Evolutionary conservation across 2,329 filamentous ascomycete species (phyloP).

Genomic region (Coniosporium tulheliwenetii): DNA sequence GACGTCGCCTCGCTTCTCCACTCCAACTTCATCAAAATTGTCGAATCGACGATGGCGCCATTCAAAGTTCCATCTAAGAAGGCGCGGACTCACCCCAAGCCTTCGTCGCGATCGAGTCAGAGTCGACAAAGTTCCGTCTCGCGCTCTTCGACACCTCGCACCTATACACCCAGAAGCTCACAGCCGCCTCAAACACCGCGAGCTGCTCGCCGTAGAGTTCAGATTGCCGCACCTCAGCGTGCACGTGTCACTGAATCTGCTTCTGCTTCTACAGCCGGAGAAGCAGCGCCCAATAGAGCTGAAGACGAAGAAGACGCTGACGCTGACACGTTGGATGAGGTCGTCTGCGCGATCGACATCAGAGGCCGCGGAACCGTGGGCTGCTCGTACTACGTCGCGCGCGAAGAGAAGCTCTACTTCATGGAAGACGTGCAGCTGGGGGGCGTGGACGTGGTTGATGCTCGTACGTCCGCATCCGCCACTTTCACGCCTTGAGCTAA

Average conservation of each 20-base stretch:
- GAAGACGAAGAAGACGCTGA: conserved; percentile 18
- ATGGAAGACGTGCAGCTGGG: conserved; percentile 62
- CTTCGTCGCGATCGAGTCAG: background rate
- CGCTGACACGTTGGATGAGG: conserved; percentile 42
- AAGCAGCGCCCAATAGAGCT: background rate
- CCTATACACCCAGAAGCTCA: background rate
- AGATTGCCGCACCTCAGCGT: background rate
- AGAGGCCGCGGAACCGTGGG: conserved; percentile 56
- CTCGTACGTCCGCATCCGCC: conserved; percentile 16
- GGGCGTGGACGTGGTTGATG: conserved; percentile 43
- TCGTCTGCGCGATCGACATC: conserved; percentile 70
- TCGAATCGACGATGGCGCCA: background rate
- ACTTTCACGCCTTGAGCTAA: conserved; percentile 4
- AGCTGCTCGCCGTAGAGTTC: background rate
- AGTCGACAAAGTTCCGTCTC: background rate
- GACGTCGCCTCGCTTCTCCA: too few relatives aligned
- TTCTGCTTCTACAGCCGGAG: background rate
- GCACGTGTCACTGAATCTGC: background rate
- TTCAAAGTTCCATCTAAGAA: background rate
- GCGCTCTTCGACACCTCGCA: background rate
- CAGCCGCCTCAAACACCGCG: background rate
- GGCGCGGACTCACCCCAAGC: background rate
- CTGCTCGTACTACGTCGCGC: conserved; percentile 66
- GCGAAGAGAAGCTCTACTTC: conserved; percentile 54
- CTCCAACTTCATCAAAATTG: too few relatives aligned